phyloP scores from a whole-genome alignment of 441 rosid species.

The Brassica balearica region DNA sequence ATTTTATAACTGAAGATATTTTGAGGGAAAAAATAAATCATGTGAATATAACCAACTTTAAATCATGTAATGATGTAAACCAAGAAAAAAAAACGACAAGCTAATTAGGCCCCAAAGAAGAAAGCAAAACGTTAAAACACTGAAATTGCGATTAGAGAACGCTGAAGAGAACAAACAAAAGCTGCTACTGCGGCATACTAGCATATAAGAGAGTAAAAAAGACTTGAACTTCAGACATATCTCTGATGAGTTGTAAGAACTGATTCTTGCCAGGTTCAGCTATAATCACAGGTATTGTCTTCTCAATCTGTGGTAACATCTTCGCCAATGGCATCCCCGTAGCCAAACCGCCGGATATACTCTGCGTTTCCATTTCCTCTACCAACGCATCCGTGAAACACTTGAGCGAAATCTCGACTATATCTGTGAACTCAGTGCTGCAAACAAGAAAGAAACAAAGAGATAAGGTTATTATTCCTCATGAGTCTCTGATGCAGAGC shows the following conservation, averaged over 20 bases:
- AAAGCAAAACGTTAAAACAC: background rate
- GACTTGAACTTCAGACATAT: conserved; percentile 67
- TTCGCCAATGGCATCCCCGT: conserved; percentile 75
- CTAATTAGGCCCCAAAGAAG: background rate
- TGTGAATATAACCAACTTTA: no score
- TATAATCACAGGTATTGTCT: conserved; percentile 55
- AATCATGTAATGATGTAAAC: no score
- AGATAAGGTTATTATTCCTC: background rate
- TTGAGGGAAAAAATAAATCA: no score
- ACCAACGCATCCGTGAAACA: conserved; percentile 54
- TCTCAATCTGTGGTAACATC: conserved; percentile 64
- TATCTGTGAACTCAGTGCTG: conserved; percentile 67
- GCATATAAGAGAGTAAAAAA: conserved; percentile 89
- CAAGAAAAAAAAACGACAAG: conserved; percentile 7
- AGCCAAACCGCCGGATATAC: conserved; percentile 25
- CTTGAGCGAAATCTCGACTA: conserved; percentile 62
- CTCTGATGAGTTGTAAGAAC: conserved; percentile 57
- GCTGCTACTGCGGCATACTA: conserved; percentile 51
- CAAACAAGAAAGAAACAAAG: conserved; percentile 18
- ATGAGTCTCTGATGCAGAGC: background rate
- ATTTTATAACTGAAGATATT: no score
- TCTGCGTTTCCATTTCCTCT: conserved; percentile 56
- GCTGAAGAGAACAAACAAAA: conserved; percentile 14
- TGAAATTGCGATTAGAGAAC: background rate
- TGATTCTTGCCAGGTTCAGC: conserved; percentile 68